Evolutionary conservation across 139 green algal species (phyloP), one percentile per base, ranked within the genome.

Genomic region (Tetraselmis striata): DNA sequence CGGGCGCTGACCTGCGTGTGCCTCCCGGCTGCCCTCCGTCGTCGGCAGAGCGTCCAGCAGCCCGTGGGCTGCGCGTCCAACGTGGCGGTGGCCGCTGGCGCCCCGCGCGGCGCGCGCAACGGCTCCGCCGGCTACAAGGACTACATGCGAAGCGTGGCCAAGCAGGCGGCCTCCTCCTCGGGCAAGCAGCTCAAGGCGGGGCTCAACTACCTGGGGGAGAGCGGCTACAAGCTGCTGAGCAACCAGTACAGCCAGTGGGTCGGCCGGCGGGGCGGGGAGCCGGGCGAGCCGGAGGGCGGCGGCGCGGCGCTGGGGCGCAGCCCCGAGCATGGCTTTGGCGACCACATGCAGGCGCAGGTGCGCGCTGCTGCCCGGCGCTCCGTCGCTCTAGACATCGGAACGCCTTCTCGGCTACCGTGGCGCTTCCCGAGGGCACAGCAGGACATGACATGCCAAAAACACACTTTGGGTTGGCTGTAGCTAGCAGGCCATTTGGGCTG

Each of bases 131-230:
- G 45, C 11, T 67, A 67, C 45, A 67, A 67, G 18, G 45, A 67
- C 45, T 67, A 67, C 45, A 67, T 67, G 45, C 5, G 18, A 18
- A 67, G 11, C 45, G 45, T 67, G 11, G 45, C 45, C 45, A 67
- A 67, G 45, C 45, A 67, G 1, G 83, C 83, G 0, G 79, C 79
- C 2, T 67, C 79, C 0, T 29, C 59, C 0, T 75, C 59, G 5
- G 84, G 84, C 81, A 81, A 84, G 84, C 84, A 88, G 75, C 78
- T 85, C 77, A 29, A 27, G 1, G 79, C 32, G 22, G 45, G 45
- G 45, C 45, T 67, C 11, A 67, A 67, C 45, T 67, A 18, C 11
- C 75, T 85, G n/a, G 84, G 84, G n/a, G 76, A 59, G 28, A 79
- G 81, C 25, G 30, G 78, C 28, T 84, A 81, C 79, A 77, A 77